Evolutionary conservation across 2,329 filamentous ascomycete species (phyloP), one percentile per base, ranked within the genome.

Genomic region (Venturia oleaginea): DNA sequence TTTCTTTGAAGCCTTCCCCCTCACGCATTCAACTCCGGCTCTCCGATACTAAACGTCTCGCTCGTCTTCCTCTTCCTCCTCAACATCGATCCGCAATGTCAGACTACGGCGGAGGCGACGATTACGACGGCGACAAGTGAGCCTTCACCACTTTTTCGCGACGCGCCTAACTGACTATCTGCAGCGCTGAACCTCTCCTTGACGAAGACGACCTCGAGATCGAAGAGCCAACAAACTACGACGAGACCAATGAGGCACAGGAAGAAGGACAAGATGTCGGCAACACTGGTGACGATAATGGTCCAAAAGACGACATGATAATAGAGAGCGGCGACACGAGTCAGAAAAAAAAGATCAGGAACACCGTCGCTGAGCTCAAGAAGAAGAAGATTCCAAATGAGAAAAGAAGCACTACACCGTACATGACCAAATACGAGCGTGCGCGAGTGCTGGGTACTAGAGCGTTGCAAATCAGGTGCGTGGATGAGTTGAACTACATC

Each of bases 391-490:
- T 99, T 61, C 84, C 92, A 65, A 90, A 91, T 69, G 90, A 92
- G 69, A 85, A 96, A 78, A 86, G 94, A 71, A 89, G 86, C 30
- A 99, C 94, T 10, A 99, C 94, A 34, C 94, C 93, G 2, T 99
- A 97, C 79, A 96, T 99, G 93, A 99, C 94, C 69, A 99, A 99
- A 80, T 99, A 99, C 78, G 94, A 99, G 82, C 86, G 88, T 71
- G 94, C 94, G 68, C 87, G 94, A 73, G 93, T 99, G 66, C 79
- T 99, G 68, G 94, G 94, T 59, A 97, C 94, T 48, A 84, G 94
- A 69, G 94, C 94, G 48, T 78, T 97, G 74, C 94, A 99, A 78
- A 97, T 99, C 74, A 97, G 91, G 91, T 95, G 77, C 64, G 85
- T 70, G 19, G 24, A 55, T 27, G 37, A 30, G 8, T 48, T 54